Evolutionary conservation across 2,329 filamentous ascomycete genomes (phyloP), one percentile per base, ranked within the genome.

Genomic region (Corynespora cassiicola): DNA sequence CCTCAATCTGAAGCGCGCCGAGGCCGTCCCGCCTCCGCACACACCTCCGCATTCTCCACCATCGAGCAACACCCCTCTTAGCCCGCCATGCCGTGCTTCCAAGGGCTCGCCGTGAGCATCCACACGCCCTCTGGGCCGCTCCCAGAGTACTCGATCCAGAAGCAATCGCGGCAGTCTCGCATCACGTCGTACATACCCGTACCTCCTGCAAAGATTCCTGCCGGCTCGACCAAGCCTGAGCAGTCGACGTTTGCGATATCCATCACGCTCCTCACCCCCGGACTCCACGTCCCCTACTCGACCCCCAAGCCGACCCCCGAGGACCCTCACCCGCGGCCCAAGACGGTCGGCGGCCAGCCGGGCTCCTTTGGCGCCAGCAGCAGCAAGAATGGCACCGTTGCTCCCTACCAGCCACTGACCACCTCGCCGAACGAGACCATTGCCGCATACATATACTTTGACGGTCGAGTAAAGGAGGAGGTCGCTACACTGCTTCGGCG

Each of bases 141-240:
- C 53, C 79, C 90, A 47, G 94, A 99, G 74, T 86, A 95, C 75
- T 92, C 91, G 61, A 87, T 97, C 58, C 92, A 97, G 75, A 94
- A 90, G 68, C 90, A 96, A 72, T 90, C 89, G 42, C 87, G 90
- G 59, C 81, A 90, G 50, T 91, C 89, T 48, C 87, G 94, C 63
- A 96, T 99, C 73, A 96, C 90, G 66, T 90, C 89, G 60, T 99
- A 96, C 75, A 97, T 99, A 59, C 90, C 92, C 35, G 94, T 99
- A 6, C 92, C 94, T 22, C 87, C 91, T 48, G 87, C 92, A 26
- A 88, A 88, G 70, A 74, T 96, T 27, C 82, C 82, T 29, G 56
- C 70, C 41, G 78, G 85, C 61, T 75, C 81, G 23, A 76, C 84
- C 45, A 90, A 90, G 73, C 86, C 90, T 32, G 90, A 97, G 73